Conservation (phyloP, 2,329 filamentous ascomycete genomes). For the Pezicula neosporulosa region DNA sequence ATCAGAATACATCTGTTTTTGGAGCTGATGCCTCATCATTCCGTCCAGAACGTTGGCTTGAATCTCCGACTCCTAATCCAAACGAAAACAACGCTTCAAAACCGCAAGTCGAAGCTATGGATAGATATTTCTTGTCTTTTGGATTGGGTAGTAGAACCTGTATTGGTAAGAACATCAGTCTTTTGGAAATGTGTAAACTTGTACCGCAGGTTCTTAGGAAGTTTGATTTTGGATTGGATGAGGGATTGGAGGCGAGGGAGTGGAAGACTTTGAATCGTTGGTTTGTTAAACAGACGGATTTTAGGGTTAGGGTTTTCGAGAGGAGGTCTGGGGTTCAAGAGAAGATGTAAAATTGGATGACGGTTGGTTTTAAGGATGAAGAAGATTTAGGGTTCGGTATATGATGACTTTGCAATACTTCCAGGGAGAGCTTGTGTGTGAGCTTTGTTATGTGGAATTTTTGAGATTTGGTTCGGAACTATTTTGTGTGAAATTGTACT, state of each 20-base stretch:
- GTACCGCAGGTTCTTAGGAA: slow-evolving; percentile 32
- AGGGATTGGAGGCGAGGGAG: slow-evolving; percentile 7
- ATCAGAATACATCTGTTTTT: slow-evolving; percentile 41
- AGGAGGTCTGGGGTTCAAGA: slow-evolving; percentile 1
- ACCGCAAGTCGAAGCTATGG: slow-evolving; percentile 1
- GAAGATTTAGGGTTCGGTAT: too few species aligned
- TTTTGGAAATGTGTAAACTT: slow-evolving; percentile 40
- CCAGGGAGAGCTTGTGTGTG: too few species aligned
- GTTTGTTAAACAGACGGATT: slow-evolving; percentile 26
- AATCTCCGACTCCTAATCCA: slow-evolving; percentile 20
- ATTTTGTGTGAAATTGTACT: too few species aligned
- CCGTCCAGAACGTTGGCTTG: slow-evolving; percentile 43
- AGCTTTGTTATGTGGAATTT: too few species aligned
- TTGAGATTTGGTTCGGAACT: too few species aligned
- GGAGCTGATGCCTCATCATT: slow-evolving; percentile 37
- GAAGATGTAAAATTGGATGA: too few species aligned
- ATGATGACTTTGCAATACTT: too few species aligned
- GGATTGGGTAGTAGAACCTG: slow-evolving; percentile 34
- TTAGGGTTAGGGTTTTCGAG: slow-evolving; percentile 14
- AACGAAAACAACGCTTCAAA: not conserved
- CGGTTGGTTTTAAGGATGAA: too few species aligned
- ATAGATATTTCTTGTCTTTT: slow-evolving; percentile 8
- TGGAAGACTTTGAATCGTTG: slow-evolving; percentile 19
- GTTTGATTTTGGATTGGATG: slow-evolving; percentile 24
- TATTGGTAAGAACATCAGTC: slow-evolving; percentile 39